Evolutionary conservation across 768 basidiomycete genomes (phyloP).

Genomic region (Hygrophorus russula): DNA sequence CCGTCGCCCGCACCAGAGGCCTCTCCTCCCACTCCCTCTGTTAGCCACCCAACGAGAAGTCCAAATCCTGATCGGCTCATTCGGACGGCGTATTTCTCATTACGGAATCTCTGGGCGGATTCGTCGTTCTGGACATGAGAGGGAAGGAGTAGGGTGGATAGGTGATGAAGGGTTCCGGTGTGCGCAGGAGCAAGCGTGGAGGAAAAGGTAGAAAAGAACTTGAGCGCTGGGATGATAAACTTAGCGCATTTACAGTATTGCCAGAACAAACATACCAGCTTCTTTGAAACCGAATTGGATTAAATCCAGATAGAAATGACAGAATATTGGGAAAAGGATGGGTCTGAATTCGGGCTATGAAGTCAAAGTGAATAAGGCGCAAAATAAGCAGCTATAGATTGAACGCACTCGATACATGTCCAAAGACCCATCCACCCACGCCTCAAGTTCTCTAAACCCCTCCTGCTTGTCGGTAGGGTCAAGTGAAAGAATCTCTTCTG

Average conservation of each 20-base stretch:
- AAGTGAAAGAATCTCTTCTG: slow-evolving; percentile 69
- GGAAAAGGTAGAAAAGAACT: slow-evolving; percentile 67
- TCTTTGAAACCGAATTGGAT: slow-evolving; percentile 85
- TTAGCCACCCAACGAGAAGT: slow-evolving; percentile 90
- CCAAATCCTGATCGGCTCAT: slow-evolving; percentile 90
- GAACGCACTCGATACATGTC: slow-evolving; percentile 78
- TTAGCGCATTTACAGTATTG: slow-evolving; percentile 4
- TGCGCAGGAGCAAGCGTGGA: slow-evolving; percentile 56
- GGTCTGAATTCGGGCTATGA: slow-evolving; percentile 84
- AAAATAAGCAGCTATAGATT: background rate
- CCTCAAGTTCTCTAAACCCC: slow-evolving; percentile 76
- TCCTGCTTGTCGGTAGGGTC: slow-evolving; percentile 83
- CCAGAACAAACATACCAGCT: slow-evolving; percentile 48
- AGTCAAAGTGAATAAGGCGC: slow-evolving; percentile 6
- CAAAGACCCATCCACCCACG: slow-evolving; percentile 83
- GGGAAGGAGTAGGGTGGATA: slow-evolving; percentile 73
- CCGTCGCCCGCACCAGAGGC: slow-evolving; percentile 71
- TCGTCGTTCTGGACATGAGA: slow-evolving; percentile 79
- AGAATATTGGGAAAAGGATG: slow-evolving; percentile 91
- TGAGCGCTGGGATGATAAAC: slow-evolving; percentile 38
- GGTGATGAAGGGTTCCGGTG: slow-evolving; percentile 56
- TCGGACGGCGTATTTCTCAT: slow-evolving; percentile 81
- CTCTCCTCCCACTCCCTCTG: slow-evolving; percentile 83
- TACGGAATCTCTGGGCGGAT: slow-evolving; percentile 72
- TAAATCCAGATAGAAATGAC: slow-evolving; percentile 93